Conservation (phyloP, 805 yeast species). For the Pichia membranifaciens region DNA sequence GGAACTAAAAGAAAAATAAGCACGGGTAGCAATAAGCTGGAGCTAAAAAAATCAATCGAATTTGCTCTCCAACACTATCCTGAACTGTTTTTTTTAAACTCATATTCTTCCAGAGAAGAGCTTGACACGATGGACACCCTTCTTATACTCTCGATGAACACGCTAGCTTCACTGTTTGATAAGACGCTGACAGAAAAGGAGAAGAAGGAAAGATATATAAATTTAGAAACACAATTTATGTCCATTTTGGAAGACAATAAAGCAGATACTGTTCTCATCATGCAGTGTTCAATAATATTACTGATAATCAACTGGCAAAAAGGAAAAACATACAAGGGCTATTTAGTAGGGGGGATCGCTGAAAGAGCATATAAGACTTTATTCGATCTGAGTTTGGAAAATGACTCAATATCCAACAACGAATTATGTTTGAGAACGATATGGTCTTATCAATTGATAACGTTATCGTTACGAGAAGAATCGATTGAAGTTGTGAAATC, state of each 20-base stretch:
- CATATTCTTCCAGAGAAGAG: neutral
- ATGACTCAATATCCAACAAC: neutral
- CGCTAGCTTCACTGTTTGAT: neutral
- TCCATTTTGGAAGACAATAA: neutral
- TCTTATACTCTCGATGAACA: neutral
- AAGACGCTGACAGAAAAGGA: neutral
- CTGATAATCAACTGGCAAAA: constrained; percentile 3
- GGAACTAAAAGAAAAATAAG: too few species aligned
- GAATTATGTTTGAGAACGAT: neutral
- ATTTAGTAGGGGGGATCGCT: constrained; percentile 1
- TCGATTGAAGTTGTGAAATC: neutral
- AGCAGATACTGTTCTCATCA: neutral
- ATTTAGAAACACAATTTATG: neutral
- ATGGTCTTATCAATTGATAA: constrained; percentile 4
- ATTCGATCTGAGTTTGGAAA: neutral
- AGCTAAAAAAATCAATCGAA: neutral
- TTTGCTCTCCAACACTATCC: neutral
- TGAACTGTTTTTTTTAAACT: neutral
- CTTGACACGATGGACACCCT: neutral
- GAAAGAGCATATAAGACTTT: constrained; percentile 4
- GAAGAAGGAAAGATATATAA: neutral
- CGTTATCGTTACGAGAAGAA: constrained; percentile 4
- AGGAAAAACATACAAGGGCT: constrained; percentile 5
- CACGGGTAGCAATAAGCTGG: neutral
- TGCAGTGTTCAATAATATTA: neutral